Conservation (phyloP, 2,329 filamentous ascomycete species). For the Colletotrichum destructivum region DNA sequence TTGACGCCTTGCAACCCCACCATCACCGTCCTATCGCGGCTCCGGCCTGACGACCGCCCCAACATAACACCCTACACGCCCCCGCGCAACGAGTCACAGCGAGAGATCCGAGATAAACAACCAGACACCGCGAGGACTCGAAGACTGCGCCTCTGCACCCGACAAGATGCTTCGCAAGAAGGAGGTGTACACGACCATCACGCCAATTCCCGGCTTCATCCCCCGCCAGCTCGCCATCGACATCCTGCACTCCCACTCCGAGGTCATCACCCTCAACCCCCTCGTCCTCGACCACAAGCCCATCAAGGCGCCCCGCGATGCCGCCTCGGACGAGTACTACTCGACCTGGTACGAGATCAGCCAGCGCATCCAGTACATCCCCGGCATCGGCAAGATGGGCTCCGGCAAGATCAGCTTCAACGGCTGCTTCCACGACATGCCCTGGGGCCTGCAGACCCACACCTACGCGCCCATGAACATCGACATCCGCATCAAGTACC, state of each 20-base stretch:
- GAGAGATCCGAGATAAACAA: too few relatives aligned
- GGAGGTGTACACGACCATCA: constrained; percentile 77
- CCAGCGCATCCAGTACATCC: constrained; percentile 78
- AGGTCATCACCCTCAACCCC: constrained; percentile 80
- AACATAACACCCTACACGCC: neutral
- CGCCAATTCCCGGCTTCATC: constrained; percentile 78
- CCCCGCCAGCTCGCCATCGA: constrained; percentile 81
- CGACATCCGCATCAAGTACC: constrained; percentile 78
- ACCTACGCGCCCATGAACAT: constrained; percentile 78
- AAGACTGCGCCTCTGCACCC: neutral
- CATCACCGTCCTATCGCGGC: neutral
- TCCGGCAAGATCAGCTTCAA: constrained; percentile 78
- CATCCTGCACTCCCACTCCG: constrained; percentile 79
- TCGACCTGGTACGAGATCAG: constrained; percentile 82
- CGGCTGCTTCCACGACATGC: constrained; percentile 80
- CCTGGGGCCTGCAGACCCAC: constrained; percentile 80
- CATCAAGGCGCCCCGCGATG: constrained; percentile 77
- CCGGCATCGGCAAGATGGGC: constrained; percentile 76
- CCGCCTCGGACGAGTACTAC: constrained; percentile 79
- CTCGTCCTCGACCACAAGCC: constrained; percentile 75
- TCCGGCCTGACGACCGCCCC: neutral
- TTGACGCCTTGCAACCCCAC: neutral
- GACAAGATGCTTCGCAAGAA: constrained; percentile 72
- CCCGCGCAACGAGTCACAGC: neutral
- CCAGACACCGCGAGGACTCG: too few relatives aligned